Evolutionary conservation across 768 basidiomycete species (phyloP).

Genomic region (Pulveroboletus frians): DNA sequence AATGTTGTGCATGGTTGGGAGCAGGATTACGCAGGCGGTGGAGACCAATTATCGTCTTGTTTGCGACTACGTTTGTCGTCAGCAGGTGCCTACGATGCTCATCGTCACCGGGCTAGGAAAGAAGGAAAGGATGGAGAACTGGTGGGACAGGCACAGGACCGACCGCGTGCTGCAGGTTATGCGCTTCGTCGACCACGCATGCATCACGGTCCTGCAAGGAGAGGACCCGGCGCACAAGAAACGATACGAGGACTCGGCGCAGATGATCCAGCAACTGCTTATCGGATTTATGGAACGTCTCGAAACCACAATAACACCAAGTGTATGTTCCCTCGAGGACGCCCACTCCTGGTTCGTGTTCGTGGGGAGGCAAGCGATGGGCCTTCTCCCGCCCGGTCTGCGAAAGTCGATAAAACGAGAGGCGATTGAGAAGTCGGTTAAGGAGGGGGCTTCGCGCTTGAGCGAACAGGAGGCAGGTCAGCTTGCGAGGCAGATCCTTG

Average conservation of each 20-base stretch:
- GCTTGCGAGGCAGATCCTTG: slow-evolving; percentile 13
- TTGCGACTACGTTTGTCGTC: slow-evolving; percentile 33
- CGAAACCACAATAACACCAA: background rate
- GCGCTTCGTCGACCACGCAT: slow-evolving; percentile 21
- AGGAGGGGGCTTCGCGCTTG: slow-evolving; percentile 8
- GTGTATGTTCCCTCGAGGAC: slow-evolving; percentile 10
- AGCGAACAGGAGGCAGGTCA: slow-evolving; percentile 4
- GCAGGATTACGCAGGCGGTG: slow-evolving; percentile 30
- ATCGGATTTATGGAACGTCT: slow-evolving; percentile 1
- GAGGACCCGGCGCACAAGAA: slow-evolving; percentile 14
- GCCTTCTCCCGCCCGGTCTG: slow-evolving; percentile 10
- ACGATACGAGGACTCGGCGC: slow-evolving; percentile 16
- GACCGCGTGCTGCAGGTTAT: slow-evolving; percentile 8
- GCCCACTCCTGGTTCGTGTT: slow-evolving; percentile 11
- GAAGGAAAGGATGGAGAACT: slow-evolving; percentile 28
- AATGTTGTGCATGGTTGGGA: slow-evolving; percentile 36
- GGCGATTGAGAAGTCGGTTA: slow-evolving; percentile 5
- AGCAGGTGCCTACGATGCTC: slow-evolving; percentile 34
- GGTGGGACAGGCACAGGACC: slow-evolving; percentile 28
- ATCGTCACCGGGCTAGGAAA: slow-evolving; percentile 37
- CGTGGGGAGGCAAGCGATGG: slow-evolving; percentile 14
- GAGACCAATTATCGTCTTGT: slow-evolving; percentile 37
- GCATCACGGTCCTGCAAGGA: slow-evolving; percentile 26
- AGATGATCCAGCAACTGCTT: slow-evolving; percentile 12
- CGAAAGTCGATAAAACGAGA: slow-evolving; percentile 10